These are phyloP conservation scores for Globisporangium camurandrum DNA, from an alignment of 352 stramenopile species.

Conservation along the genomic window DNA sequence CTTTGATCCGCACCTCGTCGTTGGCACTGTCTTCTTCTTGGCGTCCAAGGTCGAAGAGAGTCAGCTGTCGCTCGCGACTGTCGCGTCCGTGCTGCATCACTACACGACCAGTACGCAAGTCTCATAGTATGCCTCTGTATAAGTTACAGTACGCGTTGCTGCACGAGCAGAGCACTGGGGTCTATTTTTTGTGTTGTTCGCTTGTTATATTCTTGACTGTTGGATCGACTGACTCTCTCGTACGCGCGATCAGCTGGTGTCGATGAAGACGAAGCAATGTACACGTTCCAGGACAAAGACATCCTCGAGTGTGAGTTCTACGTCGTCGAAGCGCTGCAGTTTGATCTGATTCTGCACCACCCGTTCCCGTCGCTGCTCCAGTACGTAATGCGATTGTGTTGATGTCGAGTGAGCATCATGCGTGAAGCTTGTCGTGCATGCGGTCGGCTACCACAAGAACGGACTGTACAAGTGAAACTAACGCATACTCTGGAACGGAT, in stretches of 20 bases:
- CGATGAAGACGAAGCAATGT: conserved; percentile 83
- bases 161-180: too few relatives aligned
- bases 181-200: neutral
- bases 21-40: conserved; percentile 81
- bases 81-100: conserved; percentile 77
- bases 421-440: neutral
- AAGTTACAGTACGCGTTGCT: neutral
- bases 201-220: neutral
- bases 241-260: conserved; percentile 39
- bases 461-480: neutral
- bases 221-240: neutral
- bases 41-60: conserved; percentile 86
- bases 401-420: too few relatives aligned
- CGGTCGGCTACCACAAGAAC: too few relatives aligned
- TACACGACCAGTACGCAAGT: conserved; percentile 68
- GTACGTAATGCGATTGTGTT: conserved; percentile 22
- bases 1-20: conserved; percentile 82
- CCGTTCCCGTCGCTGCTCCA: conserved; percentile 78
- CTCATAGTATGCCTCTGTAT: neutral
- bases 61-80: conserved; percentile 69
- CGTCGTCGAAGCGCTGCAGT: conserved; percentile 82
- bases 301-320: conserved; percentile 89
- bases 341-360: conserved; percentile 84
- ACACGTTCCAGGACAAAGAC: conserved; percentile 86
- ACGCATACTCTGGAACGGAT: neutral